A percentile compares a stretch with the other conserved stretches of the same genome.
phyloP scores from a whole-genome alignment of 331 rosid genomes.

The Phaseolus coccineus region DNA sequence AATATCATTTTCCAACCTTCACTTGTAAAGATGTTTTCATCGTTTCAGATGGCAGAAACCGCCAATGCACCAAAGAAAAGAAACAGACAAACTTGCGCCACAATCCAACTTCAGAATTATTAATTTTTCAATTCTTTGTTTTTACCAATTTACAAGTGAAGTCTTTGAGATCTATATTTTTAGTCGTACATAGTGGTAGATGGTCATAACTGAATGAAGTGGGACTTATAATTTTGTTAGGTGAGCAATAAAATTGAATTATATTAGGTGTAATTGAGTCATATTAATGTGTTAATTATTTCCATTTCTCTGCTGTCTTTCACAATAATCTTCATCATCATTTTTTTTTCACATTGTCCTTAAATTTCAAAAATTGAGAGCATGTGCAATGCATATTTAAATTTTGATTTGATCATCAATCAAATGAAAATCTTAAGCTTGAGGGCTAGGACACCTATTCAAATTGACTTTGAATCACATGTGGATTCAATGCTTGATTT shows the following conservation, averaged over 20 bases:
- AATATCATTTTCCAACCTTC: too few species aligned
- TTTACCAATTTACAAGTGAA: not conserved
- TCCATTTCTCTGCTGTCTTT: too few species aligned
- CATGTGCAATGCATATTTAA: conserved; percentile 9
- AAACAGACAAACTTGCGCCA: not conserved
- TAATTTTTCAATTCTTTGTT: not conserved
- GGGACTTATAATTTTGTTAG: not conserved
- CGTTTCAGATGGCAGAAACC: not conserved
- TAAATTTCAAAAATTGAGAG: too few species aligned
- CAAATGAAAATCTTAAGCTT: conserved; percentile 11
- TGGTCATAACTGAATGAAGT: not conserved
- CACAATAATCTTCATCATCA: too few species aligned
- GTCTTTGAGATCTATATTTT: not conserved
- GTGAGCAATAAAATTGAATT: not conserved
- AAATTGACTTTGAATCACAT: conserved; percentile 17
- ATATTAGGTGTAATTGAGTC: not conserved
- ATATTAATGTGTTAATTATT: too few species aligned
- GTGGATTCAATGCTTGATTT: not conserved
- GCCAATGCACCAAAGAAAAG: not conserved
- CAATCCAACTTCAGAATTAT: not conserved
- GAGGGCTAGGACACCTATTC: not conserved
- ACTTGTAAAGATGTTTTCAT: too few species aligned
- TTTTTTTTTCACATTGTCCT: too few species aligned
- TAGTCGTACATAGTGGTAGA: not conserved
- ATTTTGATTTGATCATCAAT: conserved; percentile 23